Conservation (phyloP, 352 stramenopile species). For the Phytophthora tubulina region DNA sequence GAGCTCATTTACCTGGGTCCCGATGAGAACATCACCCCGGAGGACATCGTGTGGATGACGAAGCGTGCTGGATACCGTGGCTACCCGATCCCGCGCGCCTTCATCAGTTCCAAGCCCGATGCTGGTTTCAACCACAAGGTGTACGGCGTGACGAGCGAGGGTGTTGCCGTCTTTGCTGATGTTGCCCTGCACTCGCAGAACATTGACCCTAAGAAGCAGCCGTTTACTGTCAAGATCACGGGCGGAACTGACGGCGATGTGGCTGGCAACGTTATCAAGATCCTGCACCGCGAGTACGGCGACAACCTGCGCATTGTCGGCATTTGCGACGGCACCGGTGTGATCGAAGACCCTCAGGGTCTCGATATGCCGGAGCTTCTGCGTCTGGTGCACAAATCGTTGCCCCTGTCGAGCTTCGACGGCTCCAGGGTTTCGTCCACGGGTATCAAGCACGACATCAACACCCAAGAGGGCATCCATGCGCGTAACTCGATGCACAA, state of each 20-base stretch:
- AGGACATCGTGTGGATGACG: conserved; percentile 87
- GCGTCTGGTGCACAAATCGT: conserved; percentile 92
- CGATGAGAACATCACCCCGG: conserved; percentile 86
- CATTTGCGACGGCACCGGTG: conserved; percentile 93
- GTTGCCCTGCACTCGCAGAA: conserved; percentile 79
- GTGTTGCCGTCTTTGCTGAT: conserved; percentile 84
- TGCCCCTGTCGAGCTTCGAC: conserved; percentile 90
- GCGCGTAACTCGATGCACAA: conserved; percentile 99
- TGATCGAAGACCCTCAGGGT: conserved; percentile 96
- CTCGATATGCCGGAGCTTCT: conserved; percentile 95
- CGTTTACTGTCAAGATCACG: conserved; percentile 91
- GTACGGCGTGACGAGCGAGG: conserved; percentile 87
- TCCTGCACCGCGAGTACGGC: conserved; percentile 94
- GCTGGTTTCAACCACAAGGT: conserved; percentile 90
- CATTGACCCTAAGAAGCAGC: conserved; percentile 78
- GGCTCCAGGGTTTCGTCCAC: conserved; percentile 54
- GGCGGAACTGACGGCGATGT: conserved; percentile 98
- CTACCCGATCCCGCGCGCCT: conserved; percentile 84
- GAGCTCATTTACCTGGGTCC: conserved; percentile 88
- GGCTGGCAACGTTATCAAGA: conserved; percentile 98
- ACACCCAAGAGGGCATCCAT: conserved; percentile 81
- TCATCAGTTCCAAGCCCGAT: conserved; percentile 89
- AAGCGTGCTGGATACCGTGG: conserved; percentile 82
- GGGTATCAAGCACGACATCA: conserved; percentile 88
- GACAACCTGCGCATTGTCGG: conserved; percentile 95